These are phyloP conservation scores for Acanthamoeba castellanii DNA, from an alignment of 208 protist genomes.

Conservation along the genomic window DNA sequence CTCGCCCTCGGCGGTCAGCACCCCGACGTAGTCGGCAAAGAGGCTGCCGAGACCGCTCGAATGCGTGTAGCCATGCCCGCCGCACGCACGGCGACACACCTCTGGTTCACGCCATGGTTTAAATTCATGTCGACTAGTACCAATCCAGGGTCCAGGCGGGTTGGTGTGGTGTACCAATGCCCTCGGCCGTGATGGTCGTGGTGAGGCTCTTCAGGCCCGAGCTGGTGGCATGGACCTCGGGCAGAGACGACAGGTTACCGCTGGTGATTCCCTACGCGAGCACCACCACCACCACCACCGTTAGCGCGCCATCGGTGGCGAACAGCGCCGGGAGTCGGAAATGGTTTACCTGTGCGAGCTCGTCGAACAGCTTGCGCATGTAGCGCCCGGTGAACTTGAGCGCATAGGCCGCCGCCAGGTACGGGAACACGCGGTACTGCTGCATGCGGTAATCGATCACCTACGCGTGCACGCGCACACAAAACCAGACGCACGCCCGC, in stretches of 20 bases:
- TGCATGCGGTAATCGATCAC: conserved; percentile 77
- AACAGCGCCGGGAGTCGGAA: not conserved
- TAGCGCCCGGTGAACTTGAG: conserved; percentile 74
- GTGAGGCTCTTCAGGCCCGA: conserved; percentile 74
- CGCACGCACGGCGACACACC: conserved; percentile 64
- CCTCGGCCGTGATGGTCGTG: conserved; percentile 74
- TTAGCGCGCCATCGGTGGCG: not conserved
- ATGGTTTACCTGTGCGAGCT: conserved; percentile 14
- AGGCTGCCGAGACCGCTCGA: conserved; percentile 63
- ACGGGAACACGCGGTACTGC: conserved; percentile 73
- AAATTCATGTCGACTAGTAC: not conserved
- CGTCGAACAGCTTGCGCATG: conserved; percentile 77
- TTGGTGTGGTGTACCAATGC: conserved; percentile 22
- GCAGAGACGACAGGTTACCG: conserved; percentile 56
- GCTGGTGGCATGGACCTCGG: conserved; percentile 76
- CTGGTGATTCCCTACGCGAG: conserved; percentile 28
- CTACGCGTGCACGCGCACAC: not conserved
- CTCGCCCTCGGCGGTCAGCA: conserved; percentile 71
- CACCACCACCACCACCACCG: not conserved
- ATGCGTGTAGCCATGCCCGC: conserved; percentile 74
- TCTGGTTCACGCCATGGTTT: not conserved
- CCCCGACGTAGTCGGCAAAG: conserved; percentile 70
- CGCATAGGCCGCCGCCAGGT: conserved; percentile 70
- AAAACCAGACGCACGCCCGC: not conserved
- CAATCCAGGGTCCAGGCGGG: not conserved